Conservation (phyloP, 768 basidiomycete genomes). For the Cyathus striatus region DNA sequence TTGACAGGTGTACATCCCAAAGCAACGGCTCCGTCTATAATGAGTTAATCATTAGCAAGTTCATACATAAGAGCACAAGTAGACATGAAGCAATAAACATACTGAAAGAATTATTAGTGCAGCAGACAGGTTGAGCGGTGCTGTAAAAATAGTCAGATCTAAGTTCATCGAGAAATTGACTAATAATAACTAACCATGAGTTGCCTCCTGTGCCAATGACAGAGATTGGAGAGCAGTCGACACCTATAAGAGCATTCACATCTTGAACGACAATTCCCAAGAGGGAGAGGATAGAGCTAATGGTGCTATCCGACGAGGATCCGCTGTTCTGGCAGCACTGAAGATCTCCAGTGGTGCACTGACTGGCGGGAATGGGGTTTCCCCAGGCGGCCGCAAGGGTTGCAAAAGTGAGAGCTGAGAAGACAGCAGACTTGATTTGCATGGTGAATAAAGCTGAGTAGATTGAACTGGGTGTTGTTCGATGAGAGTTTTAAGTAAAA, state of each 20-base stretch:
- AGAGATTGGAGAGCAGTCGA: conserved; percentile 1
- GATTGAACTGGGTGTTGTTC: not conserved
- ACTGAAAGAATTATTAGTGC: not conserved
- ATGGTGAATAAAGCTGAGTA: not conserved
- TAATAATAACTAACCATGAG: not conserved
- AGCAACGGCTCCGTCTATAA: not conserved
- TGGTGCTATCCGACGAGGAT: not conserved
- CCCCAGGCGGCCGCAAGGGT: conserved; percentile 3
- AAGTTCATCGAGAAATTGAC: not conserved
- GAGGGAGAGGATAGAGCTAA: not conserved
- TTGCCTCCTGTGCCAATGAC: not conserved
- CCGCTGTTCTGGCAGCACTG: not conserved
- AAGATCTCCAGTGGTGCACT: not conserved
- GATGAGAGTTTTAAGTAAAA: not conserved
- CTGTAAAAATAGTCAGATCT: not conserved
- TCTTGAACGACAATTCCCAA: conserved; percentile 2
- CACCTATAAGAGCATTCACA: conserved; percentile 1
- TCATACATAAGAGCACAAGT: not conserved
- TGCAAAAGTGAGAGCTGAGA: conserved; percentile 1
- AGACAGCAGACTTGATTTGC: conserved; percentile 4
- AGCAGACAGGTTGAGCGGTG: not conserved
- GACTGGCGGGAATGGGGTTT: too few species aligned
- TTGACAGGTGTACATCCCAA: conserved; percentile 1
- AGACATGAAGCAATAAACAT: not conserved
- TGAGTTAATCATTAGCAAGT: not conserved